Evolutionary conservation across 2,329 filamentous ascomycete genomes (phyloP).

Genomic region (Alternaria ethzedia): DNA sequence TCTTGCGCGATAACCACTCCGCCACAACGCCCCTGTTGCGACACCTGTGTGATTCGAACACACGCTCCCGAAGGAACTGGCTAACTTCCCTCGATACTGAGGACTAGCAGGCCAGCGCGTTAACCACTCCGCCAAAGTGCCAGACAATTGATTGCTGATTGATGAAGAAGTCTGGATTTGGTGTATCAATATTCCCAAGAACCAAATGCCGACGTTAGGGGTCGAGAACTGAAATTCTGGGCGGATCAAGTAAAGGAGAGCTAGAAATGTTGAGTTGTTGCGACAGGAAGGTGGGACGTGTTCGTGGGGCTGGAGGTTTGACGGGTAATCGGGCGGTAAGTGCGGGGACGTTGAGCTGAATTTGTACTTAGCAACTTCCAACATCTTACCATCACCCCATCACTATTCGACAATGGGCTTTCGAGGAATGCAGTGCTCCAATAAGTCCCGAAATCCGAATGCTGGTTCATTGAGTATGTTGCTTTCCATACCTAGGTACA

Average conservation of each 20-base stretch:
- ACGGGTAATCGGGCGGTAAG: neutral
- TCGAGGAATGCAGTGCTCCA: neutral
- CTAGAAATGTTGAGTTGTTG: neutral
- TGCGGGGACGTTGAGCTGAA: neutral
- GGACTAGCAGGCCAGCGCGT: neutral
- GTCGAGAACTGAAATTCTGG: neutral
- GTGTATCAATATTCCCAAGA: fast-evolving
- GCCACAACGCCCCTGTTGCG: slow-evolving; percentile 40
- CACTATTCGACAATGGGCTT: neutral
- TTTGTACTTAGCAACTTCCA: neutral
- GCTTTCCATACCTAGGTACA: neutral
- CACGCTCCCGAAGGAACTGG: slow-evolving; percentile 41
- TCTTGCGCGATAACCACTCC: slow-evolving; percentile 51
- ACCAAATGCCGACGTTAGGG: neutral
- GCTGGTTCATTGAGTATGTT: neutral
- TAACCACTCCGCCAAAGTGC: slow-evolving; percentile 9
- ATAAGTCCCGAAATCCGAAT: neutral
- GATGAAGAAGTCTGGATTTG: neutral
- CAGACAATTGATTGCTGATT: neutral
- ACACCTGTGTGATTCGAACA: slow-evolving; percentile 41
- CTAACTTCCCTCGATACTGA: neutral
- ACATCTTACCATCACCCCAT: neutral
- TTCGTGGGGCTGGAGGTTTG: neutral
- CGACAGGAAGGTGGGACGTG: neutral
- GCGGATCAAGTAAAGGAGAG: neutral